Evolutionary conservation across 1,139 yeast genomes (phyloP).

Genomic region (Pichia sp.): DNA sequence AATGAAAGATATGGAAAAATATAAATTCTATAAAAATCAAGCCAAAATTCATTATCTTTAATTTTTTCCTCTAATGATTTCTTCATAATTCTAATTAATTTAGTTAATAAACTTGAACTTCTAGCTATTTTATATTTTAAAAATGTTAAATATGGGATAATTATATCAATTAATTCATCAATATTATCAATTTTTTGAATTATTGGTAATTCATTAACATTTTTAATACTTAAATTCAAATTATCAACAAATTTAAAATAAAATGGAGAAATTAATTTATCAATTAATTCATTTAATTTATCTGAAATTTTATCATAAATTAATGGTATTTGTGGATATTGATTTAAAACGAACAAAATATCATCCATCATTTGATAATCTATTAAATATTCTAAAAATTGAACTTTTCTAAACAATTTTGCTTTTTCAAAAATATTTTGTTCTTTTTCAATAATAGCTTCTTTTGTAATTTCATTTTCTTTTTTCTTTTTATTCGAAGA

Average conservation of each 20-base stretch:
- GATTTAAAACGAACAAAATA: conserved; percentile 51
- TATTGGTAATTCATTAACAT: conserved; percentile 29
- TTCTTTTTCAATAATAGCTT: not conserved
- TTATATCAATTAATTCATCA: conserved; percentile 42
- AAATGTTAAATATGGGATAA: conserved; percentile 48
- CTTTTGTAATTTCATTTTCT: conserved; percentile 11
- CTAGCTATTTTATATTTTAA: conserved; percentile 54
- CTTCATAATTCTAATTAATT: conserved; percentile 54
- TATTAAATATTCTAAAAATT: conserved; percentile 50
- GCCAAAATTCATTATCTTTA: conserved; percentile 41
- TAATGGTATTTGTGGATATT: conserved; percentile 57
- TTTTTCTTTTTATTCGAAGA: conserved; percentile 12
- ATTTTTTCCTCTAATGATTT: conserved; percentile 25
- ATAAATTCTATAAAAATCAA: conserved; percentile 56
- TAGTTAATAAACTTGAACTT: conserved; percentile 44
- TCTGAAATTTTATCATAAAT: conserved; percentile 48
- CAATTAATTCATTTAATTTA: conserved; percentile 47
- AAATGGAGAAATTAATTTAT: conserved; percentile 47
- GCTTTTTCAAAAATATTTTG: conserved; percentile 16
- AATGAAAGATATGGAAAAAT: conserved; percentile 65
- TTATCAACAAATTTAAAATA: conserved; percentile 28
- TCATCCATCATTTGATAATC: conserved; percentile 62
- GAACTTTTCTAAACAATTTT: conserved; percentile 30
- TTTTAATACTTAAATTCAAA: conserved; percentile 3
- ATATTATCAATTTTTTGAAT: conserved; percentile 28